Evolutionary conservation across 2,329 filamentous ascomycete genomes (phyloP).

Genomic region (Talaromyces marneffei): DNA sequence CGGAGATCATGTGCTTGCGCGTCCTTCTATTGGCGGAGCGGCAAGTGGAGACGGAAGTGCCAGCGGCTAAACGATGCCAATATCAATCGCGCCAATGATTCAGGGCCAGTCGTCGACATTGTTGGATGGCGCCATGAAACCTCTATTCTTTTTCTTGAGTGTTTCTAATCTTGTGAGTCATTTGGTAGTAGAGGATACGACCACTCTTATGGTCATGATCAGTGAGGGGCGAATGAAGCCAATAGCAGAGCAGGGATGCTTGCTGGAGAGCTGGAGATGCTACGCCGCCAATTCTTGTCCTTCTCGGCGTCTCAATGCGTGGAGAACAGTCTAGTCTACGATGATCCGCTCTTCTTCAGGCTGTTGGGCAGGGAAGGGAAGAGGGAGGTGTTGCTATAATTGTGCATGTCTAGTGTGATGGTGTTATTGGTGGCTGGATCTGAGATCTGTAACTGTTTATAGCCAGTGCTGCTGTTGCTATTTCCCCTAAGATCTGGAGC

Average conservation of each 20-base stretch:
- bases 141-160: background rate
- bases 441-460: background rate
- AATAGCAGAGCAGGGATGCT: no score
- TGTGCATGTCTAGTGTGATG: background rate
- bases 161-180: no score
- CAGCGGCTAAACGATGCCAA: background rate
- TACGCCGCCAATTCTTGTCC: no score
- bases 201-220: no score
- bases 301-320: no score
- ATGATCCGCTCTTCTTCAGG: background rate
- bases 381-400: constrained; percentile 2
- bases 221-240: no score
- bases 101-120: background rate
- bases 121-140: background rate
- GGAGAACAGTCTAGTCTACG: no score
- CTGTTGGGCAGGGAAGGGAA: background rate
- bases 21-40: background rate
- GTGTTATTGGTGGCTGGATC: background rate
- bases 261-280: no score
- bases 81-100: background rate
- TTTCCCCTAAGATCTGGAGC: background rate
- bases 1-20: background rate
- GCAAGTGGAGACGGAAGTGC: background rate
- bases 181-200: no score
- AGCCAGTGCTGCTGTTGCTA: background rate